Conservation (phyloP, 441 rosid genomes). For the Capsella rubella region DNA sequence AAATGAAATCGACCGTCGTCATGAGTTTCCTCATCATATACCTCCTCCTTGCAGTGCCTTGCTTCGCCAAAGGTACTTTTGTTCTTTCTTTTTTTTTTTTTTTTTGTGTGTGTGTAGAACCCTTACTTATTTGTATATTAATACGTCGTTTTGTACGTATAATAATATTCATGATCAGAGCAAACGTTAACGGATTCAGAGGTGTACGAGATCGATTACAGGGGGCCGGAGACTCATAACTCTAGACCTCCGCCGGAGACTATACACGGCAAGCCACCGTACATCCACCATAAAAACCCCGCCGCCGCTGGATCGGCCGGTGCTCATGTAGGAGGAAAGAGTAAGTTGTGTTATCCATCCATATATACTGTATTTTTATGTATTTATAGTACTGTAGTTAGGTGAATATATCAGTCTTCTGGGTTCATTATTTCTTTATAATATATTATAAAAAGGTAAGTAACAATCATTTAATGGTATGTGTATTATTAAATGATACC, state of each 20-base stretch:
- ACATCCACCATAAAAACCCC: conserved; percentile 46
- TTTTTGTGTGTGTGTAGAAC: background rate
- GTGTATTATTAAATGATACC: background rate
- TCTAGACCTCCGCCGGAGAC: conserved; percentile 47
- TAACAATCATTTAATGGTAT: background rate
- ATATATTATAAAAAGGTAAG: background rate
- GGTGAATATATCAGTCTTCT: background rate
- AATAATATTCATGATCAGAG: conserved; percentile 25
- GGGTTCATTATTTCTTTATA: background rate
- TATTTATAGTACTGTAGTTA: background rate
- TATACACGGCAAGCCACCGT: conserved; percentile 42
- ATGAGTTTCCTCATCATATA: conserved; percentile 26
- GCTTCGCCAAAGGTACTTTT: conserved; percentile 39
- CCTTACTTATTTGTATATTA: background rate
- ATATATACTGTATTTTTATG: background rate
- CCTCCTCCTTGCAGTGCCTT: conserved; percentile 29
- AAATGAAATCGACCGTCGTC: conserved; percentile 41
- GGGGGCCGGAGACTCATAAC: conserved; percentile 50
- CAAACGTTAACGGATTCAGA: conserved; percentile 24
- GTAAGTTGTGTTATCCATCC: conserved; percentile 23
- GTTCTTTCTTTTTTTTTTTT: background rate
- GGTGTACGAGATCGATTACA: conserved; percentile 47
- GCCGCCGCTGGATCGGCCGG: conserved; percentile 33
- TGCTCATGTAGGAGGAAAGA: conserved; percentile 37
- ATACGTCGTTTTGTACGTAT: background rate